Percentiles rank a stretch among this genome's conserved stretches.
Evolutionary conservation across 805 yeast genomes (phyloP).

Genomic region (Kregervanrija delftensis): DNA sequence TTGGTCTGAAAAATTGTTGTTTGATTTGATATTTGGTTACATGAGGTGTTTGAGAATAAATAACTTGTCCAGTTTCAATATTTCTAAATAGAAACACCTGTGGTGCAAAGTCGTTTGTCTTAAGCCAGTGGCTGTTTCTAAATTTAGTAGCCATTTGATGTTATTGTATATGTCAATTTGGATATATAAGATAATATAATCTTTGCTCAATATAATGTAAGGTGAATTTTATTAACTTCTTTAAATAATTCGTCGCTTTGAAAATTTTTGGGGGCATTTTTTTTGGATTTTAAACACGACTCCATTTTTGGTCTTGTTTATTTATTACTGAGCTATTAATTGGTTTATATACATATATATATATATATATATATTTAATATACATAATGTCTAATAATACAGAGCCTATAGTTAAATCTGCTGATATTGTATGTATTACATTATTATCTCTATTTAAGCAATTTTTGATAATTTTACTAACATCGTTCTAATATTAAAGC

Average conservation of each 20-base stretch:
- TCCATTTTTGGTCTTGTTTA: too few relatives aligned
- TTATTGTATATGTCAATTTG: too few relatives aligned
- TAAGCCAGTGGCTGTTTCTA: conserved; percentile 54
- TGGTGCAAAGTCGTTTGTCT: conserved; percentile 63
- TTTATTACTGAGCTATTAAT: too few relatives aligned
- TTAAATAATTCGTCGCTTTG: too few relatives aligned
- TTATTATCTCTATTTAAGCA: too few relatives aligned
- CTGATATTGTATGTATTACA: conserved; percentile 3
- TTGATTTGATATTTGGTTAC: conserved; percentile 48
- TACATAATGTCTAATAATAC: background rate
- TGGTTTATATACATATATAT: too few relatives aligned
- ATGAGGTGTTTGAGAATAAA: conserved; percentile 78
- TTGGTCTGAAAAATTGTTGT: conserved; percentile 70
- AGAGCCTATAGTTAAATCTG: conserved; percentile 3
- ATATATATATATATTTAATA: too few relatives aligned
- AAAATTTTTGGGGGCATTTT: too few relatives aligned
- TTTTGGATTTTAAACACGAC: too few relatives aligned
- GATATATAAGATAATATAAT: too few relatives aligned
- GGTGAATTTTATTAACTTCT: too few relatives aligned
- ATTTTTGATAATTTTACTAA: background rate
- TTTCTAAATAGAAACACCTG: conserved; percentile 80
- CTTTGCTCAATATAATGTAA: too few relatives aligned
- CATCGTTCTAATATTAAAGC: conserved; percentile 15
- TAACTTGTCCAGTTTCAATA: conserved; percentile 81
- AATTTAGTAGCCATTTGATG: conserved; percentile 32